Percentiles rank a stretch among this genome's conserved stretches.
These are phyloP conservation scores for Dentipellis fragilis DNA, from an alignment of 768 basidiomycete genomes.

Conservation along the genomic window DNA sequence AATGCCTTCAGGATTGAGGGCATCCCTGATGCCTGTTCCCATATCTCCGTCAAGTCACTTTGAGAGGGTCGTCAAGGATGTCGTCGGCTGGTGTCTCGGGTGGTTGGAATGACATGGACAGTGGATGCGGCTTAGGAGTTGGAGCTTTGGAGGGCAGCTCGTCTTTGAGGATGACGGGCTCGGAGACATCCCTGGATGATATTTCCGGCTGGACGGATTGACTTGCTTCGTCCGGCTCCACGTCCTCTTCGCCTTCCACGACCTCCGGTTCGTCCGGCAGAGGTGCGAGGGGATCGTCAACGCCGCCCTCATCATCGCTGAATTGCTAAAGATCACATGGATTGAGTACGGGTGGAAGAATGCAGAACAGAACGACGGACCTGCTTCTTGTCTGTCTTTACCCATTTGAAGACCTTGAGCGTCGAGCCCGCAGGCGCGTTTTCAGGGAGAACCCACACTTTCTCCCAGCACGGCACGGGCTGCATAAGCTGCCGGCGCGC, in stretches of 20 bases:
- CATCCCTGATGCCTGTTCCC: slow-evolving; percentile 23
- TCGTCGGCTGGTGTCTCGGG: slow-evolving; percentile 23
- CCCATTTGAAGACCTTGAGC: slow-evolving; percentile 68
- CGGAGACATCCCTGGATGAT: slow-evolving; percentile 27
- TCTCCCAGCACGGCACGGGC: slow-evolving; percentile 83
- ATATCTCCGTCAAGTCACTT: slow-evolving; percentile 40
- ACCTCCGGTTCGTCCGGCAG: slow-evolving; percentile 71
- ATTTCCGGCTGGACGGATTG: slow-evolving; percentile 31
- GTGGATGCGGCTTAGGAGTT: slow-evolving; percentile 58
- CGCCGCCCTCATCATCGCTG: slow-evolving; percentile 75
- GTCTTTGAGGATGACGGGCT: slow-evolving; percentile 26
- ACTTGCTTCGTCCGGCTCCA: slow-evolving; percentile 53
- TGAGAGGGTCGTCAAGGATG: slow-evolving; percentile 43
- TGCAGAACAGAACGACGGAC: slow-evolving; percentile 26
- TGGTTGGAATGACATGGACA: slow-evolving; percentile 42
- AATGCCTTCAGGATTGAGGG: slow-evolving; percentile 22
- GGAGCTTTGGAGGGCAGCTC: slow-evolving; percentile 52
- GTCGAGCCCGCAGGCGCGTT: slow-evolving; percentile 42
- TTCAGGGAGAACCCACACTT: slow-evolving; percentile 57
- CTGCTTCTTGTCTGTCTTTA: slow-evolving; percentile 70
- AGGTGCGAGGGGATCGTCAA: slow-evolving; percentile 72
- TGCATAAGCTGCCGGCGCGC: slow-evolving; percentile 82
- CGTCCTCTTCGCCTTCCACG: slow-evolving; percentile 67
- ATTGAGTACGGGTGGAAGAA: no score
- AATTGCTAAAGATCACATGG: slow-evolving; percentile 73